Evolutionary conservation across 129 eudicot genomes (phyloP).

Genomic region (Chrysanthemum seticuspe): DNA sequence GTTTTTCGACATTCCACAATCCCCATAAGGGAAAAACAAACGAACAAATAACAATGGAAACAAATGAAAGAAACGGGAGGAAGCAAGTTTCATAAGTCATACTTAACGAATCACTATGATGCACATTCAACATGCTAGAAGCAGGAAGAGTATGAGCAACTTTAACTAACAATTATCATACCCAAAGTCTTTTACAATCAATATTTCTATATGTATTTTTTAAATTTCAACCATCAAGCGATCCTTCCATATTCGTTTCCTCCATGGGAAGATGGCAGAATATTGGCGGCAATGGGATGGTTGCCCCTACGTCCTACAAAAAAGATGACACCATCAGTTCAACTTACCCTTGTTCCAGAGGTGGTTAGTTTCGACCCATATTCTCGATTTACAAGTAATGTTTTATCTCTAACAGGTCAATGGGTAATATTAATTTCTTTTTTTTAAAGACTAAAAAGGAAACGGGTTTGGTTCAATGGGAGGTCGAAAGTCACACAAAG

Average conservation of each 20-base stretch:
- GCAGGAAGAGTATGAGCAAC: constrained; percentile 20
- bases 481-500: not conserved
- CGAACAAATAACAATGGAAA: constrained; percentile 23
- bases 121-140: constrained; percentile 26
- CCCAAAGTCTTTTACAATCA: constrained; percentile 14
- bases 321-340: constrained; percentile 4
- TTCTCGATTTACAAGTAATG: not conserved
- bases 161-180: constrained; percentile 38
- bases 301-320: constrained; percentile 70
- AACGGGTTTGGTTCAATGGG: not conserved
- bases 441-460: not conserved
- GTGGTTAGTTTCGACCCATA: not conserved
- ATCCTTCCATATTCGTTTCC: constrained; percentile 75
- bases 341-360: not conserved
- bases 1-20: constrained; percentile 17
- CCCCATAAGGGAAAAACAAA: constrained; percentile 12
- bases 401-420: not conserved
- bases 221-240: constrained; percentile 33
- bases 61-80: constrained; percentile 27
- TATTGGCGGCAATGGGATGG: constrained; percentile 53
- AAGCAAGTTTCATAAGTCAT: constrained; percentile 30
- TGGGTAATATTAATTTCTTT: too few species aligned
- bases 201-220: constrained; percentile 26
- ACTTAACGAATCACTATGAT: constrained; percentile 33
- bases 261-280: constrained; percentile 65